Conservation (phyloP, 495 filamentous ascomycete genomes). For the Hyaloscypha hepaticicola region DNA sequence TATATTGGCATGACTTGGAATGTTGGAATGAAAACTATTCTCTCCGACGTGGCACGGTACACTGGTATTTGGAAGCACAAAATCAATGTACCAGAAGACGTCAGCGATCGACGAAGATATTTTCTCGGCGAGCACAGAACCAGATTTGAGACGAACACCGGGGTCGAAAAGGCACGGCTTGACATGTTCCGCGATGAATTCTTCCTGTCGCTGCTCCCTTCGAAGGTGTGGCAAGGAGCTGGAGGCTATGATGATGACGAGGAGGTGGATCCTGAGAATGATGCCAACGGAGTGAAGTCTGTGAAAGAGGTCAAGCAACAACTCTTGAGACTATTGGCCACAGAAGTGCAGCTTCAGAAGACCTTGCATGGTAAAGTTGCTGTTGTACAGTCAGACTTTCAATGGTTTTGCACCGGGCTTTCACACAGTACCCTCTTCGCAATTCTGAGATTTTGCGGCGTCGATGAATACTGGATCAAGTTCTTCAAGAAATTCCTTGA, state of each 20-base stretch:
- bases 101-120: conserved; percentile 27
- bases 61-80: conserved; percentile 33
- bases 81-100: conserved; percentile 32
- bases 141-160: neutral
- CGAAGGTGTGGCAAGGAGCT: conserved; percentile 33
- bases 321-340: conserved; percentile 57
- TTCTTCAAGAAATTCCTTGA: conserved; percentile 64
- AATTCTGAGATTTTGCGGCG: conserved; percentile 60
- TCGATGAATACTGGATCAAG: conserved; percentile 54
- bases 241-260: conserved; percentile 29
- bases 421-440: conserved; percentile 58
- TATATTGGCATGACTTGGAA: conserved; percentile 61
- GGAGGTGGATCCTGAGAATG: conserved; percentile 24
- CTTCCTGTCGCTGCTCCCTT: conserved; percentile 50
- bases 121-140: conserved; percentile 1
- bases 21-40: conserved; percentile 46
- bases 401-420: conserved; percentile 62
- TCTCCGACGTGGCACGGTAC: conserved; percentile 38
- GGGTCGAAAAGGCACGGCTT: conserved; percentile 18
- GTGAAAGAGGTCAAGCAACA: conserved; percentile 55
- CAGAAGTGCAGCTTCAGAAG: conserved; percentile 58
- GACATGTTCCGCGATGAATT: conserved; percentile 34
- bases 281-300: neutral
- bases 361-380: conserved; percentile 54
- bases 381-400: conserved; percentile 61